These are phyloP conservation scores for Lojkania enalia DNA, from an alignment of 2,329 filamentous ascomycete genomes.

Conservation along the genomic window DNA sequence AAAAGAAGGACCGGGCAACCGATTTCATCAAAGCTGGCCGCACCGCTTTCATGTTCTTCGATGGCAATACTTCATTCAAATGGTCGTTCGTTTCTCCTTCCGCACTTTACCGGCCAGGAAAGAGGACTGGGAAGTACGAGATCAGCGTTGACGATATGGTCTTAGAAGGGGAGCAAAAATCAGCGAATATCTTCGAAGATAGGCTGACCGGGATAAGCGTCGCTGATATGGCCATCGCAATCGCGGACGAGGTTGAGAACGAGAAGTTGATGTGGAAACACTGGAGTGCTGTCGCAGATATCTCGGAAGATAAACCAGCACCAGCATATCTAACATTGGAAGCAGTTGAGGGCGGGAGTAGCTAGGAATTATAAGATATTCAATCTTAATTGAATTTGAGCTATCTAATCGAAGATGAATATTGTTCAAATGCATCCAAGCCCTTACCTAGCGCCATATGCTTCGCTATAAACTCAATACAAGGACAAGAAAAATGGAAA, in stretches of 20 bases:
- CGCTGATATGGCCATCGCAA: constrained; percentile 40
- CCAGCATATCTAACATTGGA: constrained; percentile 31
- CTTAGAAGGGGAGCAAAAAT: constrained; percentile 26
- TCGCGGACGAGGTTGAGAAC: constrained; percentile 39
- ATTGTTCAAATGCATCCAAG: not conserved
- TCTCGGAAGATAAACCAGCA: constrained; percentile 31
- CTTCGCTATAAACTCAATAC: constrained; percentile 15
- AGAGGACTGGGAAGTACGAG: constrained; percentile 37
- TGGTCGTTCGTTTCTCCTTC: constrained; percentile 42
- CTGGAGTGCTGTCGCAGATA: constrained; percentile 38
- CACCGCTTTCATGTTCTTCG: constrained; percentile 44
- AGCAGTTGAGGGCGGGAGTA: constrained; percentile 21
- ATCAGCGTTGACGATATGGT: constrained; percentile 39
- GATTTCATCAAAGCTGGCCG: constrained; percentile 40
- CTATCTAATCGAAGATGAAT: not conserved
- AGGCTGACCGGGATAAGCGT: constrained; percentile 39
- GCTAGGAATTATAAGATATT: not conserved
- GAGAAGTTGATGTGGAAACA: constrained; percentile 33
- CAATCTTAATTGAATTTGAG: not conserved
- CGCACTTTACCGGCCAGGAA: constrained; percentile 40
- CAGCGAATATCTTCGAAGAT: constrained; percentile 32
- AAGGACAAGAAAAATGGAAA: constrained; percentile 9
- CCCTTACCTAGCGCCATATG: constrained; percentile 11
- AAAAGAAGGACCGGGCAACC: constrained; percentile 26
- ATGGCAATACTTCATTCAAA: constrained; percentile 35